Evolutionary conservation across 2,329 filamentous ascomycete genomes (phyloP), one percentile per base, ranked within the genome.

Genomic region (Onygena corvina): DNA sequence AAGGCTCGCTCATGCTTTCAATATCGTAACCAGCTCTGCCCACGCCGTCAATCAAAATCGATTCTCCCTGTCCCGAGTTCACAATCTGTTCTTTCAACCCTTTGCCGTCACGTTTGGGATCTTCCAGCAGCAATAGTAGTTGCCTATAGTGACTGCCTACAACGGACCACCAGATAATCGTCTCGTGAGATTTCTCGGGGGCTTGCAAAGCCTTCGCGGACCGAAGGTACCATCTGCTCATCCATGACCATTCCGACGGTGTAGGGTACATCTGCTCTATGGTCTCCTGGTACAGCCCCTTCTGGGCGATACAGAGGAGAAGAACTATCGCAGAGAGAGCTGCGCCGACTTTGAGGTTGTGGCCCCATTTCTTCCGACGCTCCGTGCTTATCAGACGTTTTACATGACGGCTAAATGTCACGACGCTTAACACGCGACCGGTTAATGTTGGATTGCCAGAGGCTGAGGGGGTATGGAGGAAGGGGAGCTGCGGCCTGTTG

Each of bases 201-300:
- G 79, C 72, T 53, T 77, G 75, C 46, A 76, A 73, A 49, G 75
- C 76, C 57, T 75, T 72, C 3, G 83, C 84, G 46, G 77, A 75
- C 34, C 86, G 76, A 53, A 85, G 74, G 33, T 75, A 72, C 66
- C 83, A 77, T 20, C 87, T 74, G 40, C 83, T 86, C 55, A 79
- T 67, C 64, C 80, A 83, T 0, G 71, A 71, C 87, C 89, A 95
- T 63, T 94, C 89, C 21, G 77, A 76, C 1, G 90, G 89, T 1
- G 86, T 89, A 0, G 88, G 88, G 62, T 82, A 86, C 47, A 76
- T 72, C 44, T 82, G 76, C 67, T 95, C 88, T 38, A 86, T 71
- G 52, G 75, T 71, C 65, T 94, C 86, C 59, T 89, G 82, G 60
- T 83, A 74, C 30, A 87, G 62, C 12, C 81, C 81, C 54, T 80